Percentiles rank a stretch among this genome's conserved stretches.
Evolutionary conservation across 2,329 filamentous ascomycete species (phyloP).

Genomic region (Penicillium aurantiogriseum): DNA sequence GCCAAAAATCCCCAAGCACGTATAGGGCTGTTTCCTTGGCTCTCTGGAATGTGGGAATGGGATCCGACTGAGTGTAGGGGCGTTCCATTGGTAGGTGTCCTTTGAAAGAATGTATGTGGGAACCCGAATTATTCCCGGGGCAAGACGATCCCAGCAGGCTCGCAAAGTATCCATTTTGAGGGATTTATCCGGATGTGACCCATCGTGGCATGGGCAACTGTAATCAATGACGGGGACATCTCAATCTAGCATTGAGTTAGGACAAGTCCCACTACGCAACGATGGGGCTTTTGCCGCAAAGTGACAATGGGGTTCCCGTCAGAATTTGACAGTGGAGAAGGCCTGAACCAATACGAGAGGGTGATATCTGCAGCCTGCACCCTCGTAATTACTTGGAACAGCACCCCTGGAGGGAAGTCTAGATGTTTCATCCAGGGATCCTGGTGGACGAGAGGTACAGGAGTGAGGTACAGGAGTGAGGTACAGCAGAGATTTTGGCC

Average conservation of each 20-base stretch:
- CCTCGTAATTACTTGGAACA: neutral
- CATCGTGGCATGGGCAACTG: neutral
- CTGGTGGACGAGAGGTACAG: slow-evolving; percentile 12
- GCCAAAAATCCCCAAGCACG: neutral
- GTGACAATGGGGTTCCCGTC: neutral
- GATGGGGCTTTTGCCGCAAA: neutral
- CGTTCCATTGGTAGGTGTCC: neutral
- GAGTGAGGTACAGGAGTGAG: slow-evolving; percentile 11
- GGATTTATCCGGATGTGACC: neutral
- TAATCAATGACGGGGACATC: slow-evolving; percentile 18
- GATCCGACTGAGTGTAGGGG: neutral
- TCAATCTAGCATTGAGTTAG: neutral
- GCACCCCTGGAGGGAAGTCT: slow-evolving; percentile 8
- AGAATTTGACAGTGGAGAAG: neutral
- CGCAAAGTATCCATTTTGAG: neutral
- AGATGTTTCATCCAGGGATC: slow-evolving; percentile 20
- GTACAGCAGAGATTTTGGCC: slow-evolving; percentile 5
- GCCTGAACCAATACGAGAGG: neutral
- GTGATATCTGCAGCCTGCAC: neutral
- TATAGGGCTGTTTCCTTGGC: neutral
- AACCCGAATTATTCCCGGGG: neutral
- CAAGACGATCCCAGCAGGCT: neutral
- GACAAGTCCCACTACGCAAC: neutral
- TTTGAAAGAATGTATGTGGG: slow-evolving; percentile 3
- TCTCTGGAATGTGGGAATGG: slow-evolving; percentile 6